Percentiles rank a stretch among this genome's conserved stretches.
phyloP scores from a whole-genome alignment of 495 filamentous ascomycete species.

The Xylaria grammica region DNA sequence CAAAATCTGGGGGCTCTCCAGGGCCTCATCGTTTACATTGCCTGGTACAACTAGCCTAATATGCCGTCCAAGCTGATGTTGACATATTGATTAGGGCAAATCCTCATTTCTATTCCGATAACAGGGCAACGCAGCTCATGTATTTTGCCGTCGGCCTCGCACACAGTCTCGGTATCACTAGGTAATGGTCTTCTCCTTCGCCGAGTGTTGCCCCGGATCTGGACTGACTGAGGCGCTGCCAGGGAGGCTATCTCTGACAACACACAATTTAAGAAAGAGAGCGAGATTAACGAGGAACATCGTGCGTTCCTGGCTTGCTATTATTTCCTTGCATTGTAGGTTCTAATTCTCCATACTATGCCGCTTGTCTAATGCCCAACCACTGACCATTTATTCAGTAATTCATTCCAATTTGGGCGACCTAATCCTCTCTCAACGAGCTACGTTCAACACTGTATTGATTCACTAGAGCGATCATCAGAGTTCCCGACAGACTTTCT shows the following conservation, averaged over 20 bases:
- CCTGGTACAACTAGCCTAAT: conserved; percentile 29
- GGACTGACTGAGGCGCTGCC: neutral
- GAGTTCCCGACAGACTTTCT: conserved; percentile 36
- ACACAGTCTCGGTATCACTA: conserved; percentile 41
- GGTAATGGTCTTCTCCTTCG: neutral
- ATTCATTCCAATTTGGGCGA: conserved; percentile 39
- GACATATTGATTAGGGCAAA: conserved; percentile 2
- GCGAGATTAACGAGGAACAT: conserved; percentile 35
- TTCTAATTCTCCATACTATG: conserved; percentile 1
- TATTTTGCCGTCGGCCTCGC: conserved; percentile 41
- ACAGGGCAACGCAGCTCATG: conserved; percentile 34
- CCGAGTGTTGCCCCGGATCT: neutral
- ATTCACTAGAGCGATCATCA: conserved; percentile 28
- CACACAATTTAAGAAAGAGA: conserved; percentile 4
- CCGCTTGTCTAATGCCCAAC: too few species aligned
- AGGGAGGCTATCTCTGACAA: neutral
- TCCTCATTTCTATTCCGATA: conserved; percentile 34
- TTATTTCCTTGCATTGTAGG: conserved; percentile 40
- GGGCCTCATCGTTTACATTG: conserved; percentile 38
- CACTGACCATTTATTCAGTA: conserved; percentile 25
- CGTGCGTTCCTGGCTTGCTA: conserved; percentile 40
- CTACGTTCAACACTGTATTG: conserved; percentile 33
- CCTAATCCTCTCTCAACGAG: conserved; percentile 27
- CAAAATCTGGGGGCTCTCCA: conserved; percentile 39
- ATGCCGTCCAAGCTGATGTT: neutral